Conservation (phyloP, 2,329 filamentous ascomycete species). For the Westerdykella aurantiaca region DNA sequence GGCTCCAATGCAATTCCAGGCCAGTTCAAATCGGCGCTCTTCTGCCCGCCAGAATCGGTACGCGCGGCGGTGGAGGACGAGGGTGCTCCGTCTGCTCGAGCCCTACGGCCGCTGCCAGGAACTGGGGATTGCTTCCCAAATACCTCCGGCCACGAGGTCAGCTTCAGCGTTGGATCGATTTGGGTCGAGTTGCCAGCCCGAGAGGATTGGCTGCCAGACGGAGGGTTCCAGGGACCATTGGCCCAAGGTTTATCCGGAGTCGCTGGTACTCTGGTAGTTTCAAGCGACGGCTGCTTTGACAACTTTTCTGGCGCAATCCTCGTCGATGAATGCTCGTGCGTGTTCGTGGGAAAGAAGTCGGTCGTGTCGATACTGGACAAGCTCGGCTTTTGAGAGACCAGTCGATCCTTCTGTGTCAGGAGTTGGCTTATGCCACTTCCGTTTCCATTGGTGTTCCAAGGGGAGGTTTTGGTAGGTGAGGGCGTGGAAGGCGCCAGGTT, state of each 20-base stretch:
- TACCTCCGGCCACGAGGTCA: slow-evolving; percentile 28
- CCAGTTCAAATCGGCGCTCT: slow-evolving; percentile 20
- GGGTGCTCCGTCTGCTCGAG: slow-evolving; percentile 3
- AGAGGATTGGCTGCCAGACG: neutral
- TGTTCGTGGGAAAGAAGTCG: slow-evolving; percentile 39
- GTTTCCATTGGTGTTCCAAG: slow-evolving; percentile 21
- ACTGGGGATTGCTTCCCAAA: slow-evolving; percentile 21
- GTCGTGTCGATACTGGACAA: slow-evolving; percentile 37
- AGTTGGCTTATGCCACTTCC: neutral
- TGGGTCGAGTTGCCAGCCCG: slow-evolving; percentile 14
- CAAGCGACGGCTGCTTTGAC: slow-evolving; percentile 9
- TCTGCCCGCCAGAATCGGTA: slow-evolving; percentile 13
- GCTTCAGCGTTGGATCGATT: slow-evolving; percentile 19
- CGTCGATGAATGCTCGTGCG: slow-evolving; percentile 38
- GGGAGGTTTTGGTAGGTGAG: slow-evolving; percentile 28
- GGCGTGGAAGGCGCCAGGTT: slow-evolving; percentile 24
- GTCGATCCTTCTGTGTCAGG: slow-evolving; percentile 5
- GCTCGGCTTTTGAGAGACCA: slow-evolving; percentile 31
- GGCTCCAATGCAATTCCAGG: slow-evolving; percentile 14
- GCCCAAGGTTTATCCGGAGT: slow-evolving; percentile 36
- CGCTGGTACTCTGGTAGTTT: slow-evolving; percentile 17
- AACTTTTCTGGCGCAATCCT: slow-evolving; percentile 22
- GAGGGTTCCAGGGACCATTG: slow-evolving; percentile 31
- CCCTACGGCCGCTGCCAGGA: slow-evolving; percentile 8
- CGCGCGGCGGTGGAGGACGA: slow-evolving; percentile 7